Conservation (phyloP, 208 protist genomes). For the Wallacemonas sp. region DNA sequence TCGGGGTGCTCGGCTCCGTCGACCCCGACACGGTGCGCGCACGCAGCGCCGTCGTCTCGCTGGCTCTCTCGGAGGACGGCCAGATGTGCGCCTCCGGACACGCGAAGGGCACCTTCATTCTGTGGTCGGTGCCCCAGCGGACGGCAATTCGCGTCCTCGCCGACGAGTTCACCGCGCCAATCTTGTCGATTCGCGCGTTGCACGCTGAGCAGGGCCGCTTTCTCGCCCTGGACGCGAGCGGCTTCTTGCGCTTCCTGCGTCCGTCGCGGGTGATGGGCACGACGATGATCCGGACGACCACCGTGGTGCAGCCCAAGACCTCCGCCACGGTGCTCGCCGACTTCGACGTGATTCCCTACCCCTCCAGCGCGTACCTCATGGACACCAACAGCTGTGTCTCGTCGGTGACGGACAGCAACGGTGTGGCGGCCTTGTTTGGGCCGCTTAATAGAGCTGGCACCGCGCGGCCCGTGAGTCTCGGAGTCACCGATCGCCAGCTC, state of each 20-base stretch:
- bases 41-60: constrained; percentile 39
- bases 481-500: constrained; percentile 38
- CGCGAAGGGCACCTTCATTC: constrained; percentile 40
- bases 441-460: neutral
- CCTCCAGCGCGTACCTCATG: constrained; percentile 19
- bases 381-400: constrained; percentile 17
- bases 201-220: constrained; percentile 35
- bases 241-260: constrained; percentile 44
- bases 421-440: constrained; percentile 23
- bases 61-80: constrained; percentile 34
- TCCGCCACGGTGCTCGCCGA: neutral
- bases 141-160: constrained; percentile 47
- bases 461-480: neutral
- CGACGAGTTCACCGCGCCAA: constrained; percentile 48
- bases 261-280: constrained; percentile 55
- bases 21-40: constrained; percentile 9
- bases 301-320: constrained; percentile 23
- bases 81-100: constrained; percentile 43
- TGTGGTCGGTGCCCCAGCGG: constrained; percentile 52
- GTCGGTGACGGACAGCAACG: neutral
- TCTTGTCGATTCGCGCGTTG: constrained; percentile 37
- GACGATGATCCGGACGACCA: constrained; percentile 42
- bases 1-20: constrained; percentile 31
- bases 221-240: constrained; percentile 44
- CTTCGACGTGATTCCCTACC: constrained; percentile 25